These are phyloP conservation scores for Diatrype stigma DNA, from an alignment of 2,329 filamentous ascomycete species.

Conservation along the genomic window DNA sequence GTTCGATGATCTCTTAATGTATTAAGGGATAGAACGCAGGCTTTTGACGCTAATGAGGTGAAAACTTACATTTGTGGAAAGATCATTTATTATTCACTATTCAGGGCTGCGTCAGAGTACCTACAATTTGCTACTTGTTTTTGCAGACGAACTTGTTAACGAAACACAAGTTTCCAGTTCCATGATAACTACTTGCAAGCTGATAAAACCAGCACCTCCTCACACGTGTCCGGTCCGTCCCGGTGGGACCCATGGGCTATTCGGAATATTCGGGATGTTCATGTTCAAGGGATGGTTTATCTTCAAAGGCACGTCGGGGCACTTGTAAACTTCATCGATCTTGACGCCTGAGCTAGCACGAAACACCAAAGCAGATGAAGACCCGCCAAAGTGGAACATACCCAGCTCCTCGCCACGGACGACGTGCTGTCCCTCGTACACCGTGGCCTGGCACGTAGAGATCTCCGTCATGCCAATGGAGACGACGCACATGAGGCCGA, in stretches of 20 bases:
- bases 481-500: background rate
- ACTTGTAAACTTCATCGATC: background rate
- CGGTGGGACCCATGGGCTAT: background rate
- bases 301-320: background rate
- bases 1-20: background rate
- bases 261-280: background rate
- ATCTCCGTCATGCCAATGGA: constrained; percentile 6
- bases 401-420: background rate
- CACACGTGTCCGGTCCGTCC: background rate
- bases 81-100: background rate
- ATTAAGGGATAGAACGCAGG: background rate
- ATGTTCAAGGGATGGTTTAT: background rate
- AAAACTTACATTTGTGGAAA: background rate
- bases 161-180: background rate
- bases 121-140: background rate
- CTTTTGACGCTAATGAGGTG: background rate
- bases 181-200: background rate
- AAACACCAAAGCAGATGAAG: background rate
- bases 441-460: constrained; percentile 3
- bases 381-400: background rate
- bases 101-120: background rate
- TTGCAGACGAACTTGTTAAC: background rate
- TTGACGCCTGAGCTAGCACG: background rate
- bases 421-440: constrained; percentile 2
- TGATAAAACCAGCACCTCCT: background rate